Evolutionary conservation across 345 rosid species (phyloP), one percentile per base, ranked within the genome.

Genomic region (Dimocarpus longan): DNA sequence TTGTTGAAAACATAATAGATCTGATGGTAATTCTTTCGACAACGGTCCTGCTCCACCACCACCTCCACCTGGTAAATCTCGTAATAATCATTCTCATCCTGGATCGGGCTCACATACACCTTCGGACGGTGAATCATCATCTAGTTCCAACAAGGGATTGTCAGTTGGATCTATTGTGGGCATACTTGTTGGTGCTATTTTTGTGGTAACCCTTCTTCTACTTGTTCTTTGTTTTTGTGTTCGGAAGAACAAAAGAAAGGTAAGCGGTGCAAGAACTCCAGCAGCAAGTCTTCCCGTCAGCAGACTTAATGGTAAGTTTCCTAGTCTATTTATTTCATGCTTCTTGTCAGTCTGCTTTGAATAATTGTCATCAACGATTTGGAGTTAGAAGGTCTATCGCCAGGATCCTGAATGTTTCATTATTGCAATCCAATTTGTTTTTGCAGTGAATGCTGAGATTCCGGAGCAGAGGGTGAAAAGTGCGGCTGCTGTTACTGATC

Each of bases 31-130:
- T 79, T 89, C 97, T 71, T 97, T 94, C 64, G 89, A 90, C 80
- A 92, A 94, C 37, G 90, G 89, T 72, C 97, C 97, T 68, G 92
- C 96, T 48, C 91, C 97, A 67, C 92, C 89, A 26, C 85, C 92
- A 0, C 97, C 98, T 72, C 87, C 93, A 50, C 91, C 91, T 54
- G 88, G 92, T 39, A 86, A 81, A 81, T 76, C 93, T 75, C 85
- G 37, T 48, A 82, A 62, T 44, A 90, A 87, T 63, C 85, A 11
- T 24, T 87, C 73, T 81, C 89, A 70, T 80, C 26, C 95, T 76
- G 88, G 88, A 70, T 70, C 94, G 10, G 87, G 82, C 26, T 77
- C 78, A 42, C 85, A 12, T 71, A 40, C 78, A 46, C 70, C 87
- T 44, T 78, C 90, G 52, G 73, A 77, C 73, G 83, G 75, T 32